Percentiles rank a stretch among this genome's conserved stretches.
Conservation (phyloP, 2,329 filamentous ascomycete genomes). For the Apiospora marii region DNA sequence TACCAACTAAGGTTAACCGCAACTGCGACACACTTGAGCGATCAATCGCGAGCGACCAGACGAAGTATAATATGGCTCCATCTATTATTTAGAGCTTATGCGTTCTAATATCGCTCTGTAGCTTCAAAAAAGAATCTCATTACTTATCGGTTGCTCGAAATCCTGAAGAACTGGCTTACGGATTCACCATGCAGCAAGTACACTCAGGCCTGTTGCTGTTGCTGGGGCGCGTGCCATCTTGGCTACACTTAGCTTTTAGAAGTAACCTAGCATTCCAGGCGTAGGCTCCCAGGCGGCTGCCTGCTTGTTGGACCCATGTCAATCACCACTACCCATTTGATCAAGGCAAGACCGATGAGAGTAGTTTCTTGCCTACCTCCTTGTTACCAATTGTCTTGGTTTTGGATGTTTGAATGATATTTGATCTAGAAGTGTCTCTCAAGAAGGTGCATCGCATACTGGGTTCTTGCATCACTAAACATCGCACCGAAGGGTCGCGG, state of each 20-base stretch:
- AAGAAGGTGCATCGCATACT: background rate
- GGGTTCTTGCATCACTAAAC: background rate
- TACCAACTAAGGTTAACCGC: no score
- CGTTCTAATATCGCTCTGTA: background rate
- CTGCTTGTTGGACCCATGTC: background rate
- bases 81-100: no score
- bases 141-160: background rate
- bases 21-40: no score
- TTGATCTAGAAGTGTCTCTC: background rate
- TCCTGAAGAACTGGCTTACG: background rate
- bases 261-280: constrained; percentile 1
- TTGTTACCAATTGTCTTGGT: no score
- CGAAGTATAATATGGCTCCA: no score
- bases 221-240: background rate
- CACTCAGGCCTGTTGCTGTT: background rate
- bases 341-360: background rate
- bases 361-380: background rate
- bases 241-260: background rate
- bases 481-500: background rate
- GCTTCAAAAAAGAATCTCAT: background rate
- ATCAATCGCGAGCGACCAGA: no score
- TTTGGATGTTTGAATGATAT: background rate
- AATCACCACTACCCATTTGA: background rate
- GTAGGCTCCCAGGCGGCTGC: background rate
- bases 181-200: background rate